Evolutionary conservation across 1,139 yeast species (phyloP).

Genomic region (Hemisphaericaspora xylofermentans): DNA sequence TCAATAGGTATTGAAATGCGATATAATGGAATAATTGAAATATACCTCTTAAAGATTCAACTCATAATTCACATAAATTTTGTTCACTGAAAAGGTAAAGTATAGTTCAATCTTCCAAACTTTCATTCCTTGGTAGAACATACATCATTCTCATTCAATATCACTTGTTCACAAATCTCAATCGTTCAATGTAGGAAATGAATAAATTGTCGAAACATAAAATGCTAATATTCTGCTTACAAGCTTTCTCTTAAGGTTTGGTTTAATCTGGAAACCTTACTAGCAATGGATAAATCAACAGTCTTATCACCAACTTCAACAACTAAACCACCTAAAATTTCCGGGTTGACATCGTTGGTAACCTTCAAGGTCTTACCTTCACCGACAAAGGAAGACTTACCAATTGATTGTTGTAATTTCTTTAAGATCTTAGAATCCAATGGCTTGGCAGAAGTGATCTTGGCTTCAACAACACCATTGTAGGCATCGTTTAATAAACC

Average conservation of each 20-base stretch:
- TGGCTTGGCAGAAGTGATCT: slow-evolving; percentile 84
- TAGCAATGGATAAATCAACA: slow-evolving; percentile 85
- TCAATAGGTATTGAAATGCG: not conserved
- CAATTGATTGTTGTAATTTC: slow-evolving; percentile 78
- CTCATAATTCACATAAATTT: too few relatives aligned
- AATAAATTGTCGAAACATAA: too few relatives aligned
- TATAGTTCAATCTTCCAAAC: too few relatives aligned
- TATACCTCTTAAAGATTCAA: too few relatives aligned
- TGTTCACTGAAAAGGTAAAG: too few relatives aligned
- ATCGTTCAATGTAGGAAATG: not conserved
- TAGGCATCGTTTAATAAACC: slow-evolving; percentile 80
- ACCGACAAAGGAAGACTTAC: slow-evolving; percentile 80
- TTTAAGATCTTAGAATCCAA: slow-evolving; percentile 79
- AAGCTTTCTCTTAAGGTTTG: slow-evolving; percentile 82
- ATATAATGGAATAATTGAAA: not conserved
- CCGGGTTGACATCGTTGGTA: slow-evolving; percentile 81
- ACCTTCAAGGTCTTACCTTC: slow-evolving; percentile 82
- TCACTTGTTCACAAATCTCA: not conserved
- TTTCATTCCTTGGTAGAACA: too few relatives aligned
- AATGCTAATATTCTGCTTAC: slow-evolving; percentile 34
- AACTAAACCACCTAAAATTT: slow-evolving; percentile 91
- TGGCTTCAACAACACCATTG: slow-evolving; percentile 90
- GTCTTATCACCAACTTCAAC: slow-evolving; percentile 98
- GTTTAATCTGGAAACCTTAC: slow-evolving; percentile 87
- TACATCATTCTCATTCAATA: not conserved